Base-by-base conservation (phyloP, 108 stramenopile species). In the Nitzschia putrida region DNA sequence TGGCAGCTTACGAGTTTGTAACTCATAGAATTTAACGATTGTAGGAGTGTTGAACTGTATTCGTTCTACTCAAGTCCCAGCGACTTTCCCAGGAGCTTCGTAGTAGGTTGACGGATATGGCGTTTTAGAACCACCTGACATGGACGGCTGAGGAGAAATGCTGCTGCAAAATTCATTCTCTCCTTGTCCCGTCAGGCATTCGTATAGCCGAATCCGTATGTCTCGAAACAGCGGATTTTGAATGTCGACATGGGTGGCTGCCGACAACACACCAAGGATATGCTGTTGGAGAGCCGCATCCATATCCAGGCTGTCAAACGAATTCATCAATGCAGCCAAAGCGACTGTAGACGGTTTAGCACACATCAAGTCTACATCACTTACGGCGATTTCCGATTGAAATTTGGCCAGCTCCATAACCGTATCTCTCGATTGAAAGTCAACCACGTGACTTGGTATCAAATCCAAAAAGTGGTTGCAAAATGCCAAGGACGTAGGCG, bases 401-500 rank as follows among this genome's bases (percentile, higher is more conserved):
- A 53, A 72, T 8, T 64, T 72, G 16, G 71, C 71, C 8, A 72
- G 53, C 14, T 72, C 71, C 12, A 64, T 24, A 0, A 63, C 38
- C 12, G 52, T 42, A 20, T 59, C 57, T 1, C 53, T 29, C 2
- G 23, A 14, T 11, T 72, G 38, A 40, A 40, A 23, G 1, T 40
- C 14, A 3, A 54, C 41, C n/a, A 53, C 29, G 0, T 61, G 20
- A 12, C 37, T 21, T 0, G 71, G 61, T 18, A 72, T 40, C 22
- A 72, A 45, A 34, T 38, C 41, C 61, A 64, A 14, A 14, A 53
- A 60, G 55, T 57, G 16, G 14, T 66, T 38, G 23, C 20, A 59
- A 39, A 75, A 75, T 4, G 68, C 59, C 44, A 61, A 18, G 3
- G 68, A 45, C 1, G 68, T 75, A 1, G 68, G 74, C 9, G 74